Conservation (phyloP, 1,284 basidiomycete species). For the Naganishia sp. region DNA sequence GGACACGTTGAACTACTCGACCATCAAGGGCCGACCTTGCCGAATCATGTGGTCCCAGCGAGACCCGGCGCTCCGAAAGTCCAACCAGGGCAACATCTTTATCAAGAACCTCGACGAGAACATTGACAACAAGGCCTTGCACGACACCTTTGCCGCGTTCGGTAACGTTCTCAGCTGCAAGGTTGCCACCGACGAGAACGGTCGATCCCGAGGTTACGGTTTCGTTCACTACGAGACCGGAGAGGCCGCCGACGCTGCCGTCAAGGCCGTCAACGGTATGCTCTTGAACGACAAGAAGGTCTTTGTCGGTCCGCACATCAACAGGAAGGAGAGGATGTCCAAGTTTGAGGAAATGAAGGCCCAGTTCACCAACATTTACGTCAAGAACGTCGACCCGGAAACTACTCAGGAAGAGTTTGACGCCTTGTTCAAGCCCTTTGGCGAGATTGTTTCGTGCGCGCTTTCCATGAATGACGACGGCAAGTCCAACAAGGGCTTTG, state of each 20-base stretch:
- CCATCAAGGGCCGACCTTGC: constrained; percentile 98
- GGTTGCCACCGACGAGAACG: constrained; percentile 91
- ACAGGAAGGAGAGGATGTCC: constrained; percentile 96
- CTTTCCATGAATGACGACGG: constrained; percentile 80
- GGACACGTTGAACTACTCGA: constrained; percentile 98
- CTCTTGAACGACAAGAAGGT: constrained; percentile 99
- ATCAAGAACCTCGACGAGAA: constrained; percentile 99
- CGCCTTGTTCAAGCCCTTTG: constrained; percentile 76
- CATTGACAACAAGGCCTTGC: constrained; percentile 99
- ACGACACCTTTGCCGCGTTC: constrained; percentile 99
- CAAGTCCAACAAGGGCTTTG: constrained; percentile 81
- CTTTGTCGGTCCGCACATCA: constrained; percentile 96
- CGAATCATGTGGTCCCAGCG: constrained; percentile 99
- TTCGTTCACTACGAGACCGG: constrained; percentile 99
- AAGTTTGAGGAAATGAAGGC: constrained; percentile 97
- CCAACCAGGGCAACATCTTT: constrained; percentile 99
- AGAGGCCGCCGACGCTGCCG: constrained; percentile 92
- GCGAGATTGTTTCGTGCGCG: constrained; percentile 85
- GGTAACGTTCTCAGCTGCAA: constrained; percentile 99
- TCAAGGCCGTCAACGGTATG: constrained; percentile 99
- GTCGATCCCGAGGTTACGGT: constrained; percentile 92
- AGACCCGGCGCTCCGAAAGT: constrained; percentile 98
- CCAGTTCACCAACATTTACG: constrained; percentile 96
- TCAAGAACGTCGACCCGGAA: constrained; percentile 90
- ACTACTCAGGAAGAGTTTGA: constrained; percentile 85